These are phyloP conservation scores for Carex littledalei DNA, from an alignment of 176 grass and related monocot species.

Conservation along the genomic window DNA sequence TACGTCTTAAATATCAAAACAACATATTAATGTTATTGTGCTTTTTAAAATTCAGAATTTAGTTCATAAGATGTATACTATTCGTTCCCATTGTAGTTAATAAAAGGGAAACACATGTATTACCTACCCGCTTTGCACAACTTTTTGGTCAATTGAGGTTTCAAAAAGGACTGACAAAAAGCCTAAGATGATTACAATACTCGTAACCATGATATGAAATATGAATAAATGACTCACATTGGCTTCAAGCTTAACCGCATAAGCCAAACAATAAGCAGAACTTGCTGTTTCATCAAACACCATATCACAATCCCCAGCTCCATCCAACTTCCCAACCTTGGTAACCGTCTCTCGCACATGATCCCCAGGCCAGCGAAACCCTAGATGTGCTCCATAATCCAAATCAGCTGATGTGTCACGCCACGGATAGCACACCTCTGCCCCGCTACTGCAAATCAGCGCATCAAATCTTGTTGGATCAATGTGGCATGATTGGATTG, in stretches of 20 bases:
- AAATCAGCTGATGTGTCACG: conserved; percentile 46
- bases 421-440: conserved; percentile 89
- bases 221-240: conserved; percentile 25
- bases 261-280: conserved; percentile 59
- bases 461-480: conserved; percentile 60
- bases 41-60: background rate
- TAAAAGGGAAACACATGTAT: background rate
- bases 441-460: conserved; percentile 75
- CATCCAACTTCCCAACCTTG: conserved; percentile 55
- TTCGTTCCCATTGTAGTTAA: background rate
- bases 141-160: background rate
- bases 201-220: conserved; percentile 2
- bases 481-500: conserved; percentile 36
- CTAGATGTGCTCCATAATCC: conserved; percentile 56
- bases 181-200: background rate
- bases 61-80: background rate
- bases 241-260: conserved; percentile 20
- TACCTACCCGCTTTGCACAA: background rate
- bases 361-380: conserved; percentile 66
- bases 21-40: background rate
- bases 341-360: conserved; percentile 48
- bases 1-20: background rate
- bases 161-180: background rate
- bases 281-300: conserved; percentile 28
- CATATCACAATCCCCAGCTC: conserved; percentile 39